Conservation (phyloP, 2,329 filamentous ascomycete genomes). For the Pseudodiploospora longispora region DNA sequence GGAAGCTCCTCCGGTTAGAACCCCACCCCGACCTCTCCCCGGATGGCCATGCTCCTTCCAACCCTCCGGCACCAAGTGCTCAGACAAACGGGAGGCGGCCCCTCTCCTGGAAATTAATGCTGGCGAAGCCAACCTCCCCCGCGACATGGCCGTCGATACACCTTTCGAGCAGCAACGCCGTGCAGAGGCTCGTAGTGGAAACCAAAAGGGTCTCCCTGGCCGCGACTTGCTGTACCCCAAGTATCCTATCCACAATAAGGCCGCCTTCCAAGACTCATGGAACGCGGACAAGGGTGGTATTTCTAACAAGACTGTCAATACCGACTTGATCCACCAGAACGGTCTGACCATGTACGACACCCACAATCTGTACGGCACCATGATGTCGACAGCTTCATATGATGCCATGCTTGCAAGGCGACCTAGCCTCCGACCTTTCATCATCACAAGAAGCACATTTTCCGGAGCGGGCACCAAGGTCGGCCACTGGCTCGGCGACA, state of each 20-base stretch:
- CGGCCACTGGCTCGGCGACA: slow-evolving; percentile 79
- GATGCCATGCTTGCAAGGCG: slow-evolving; percentile 56
- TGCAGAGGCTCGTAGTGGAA: slow-evolving; percentile 39
- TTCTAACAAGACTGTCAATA: slow-evolving; percentile 56
- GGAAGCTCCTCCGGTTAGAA: slow-evolving; percentile 51
- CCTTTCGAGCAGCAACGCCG: slow-evolving; percentile 37
- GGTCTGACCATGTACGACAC: slow-evolving; percentile 72
- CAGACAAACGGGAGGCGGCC: slow-evolving; percentile 3
- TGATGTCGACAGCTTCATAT: slow-evolving; percentile 71
- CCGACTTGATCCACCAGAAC: slow-evolving; percentile 69
- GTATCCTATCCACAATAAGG: slow-evolving; percentile 66
- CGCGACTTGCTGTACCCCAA: slow-evolving; percentile 67
- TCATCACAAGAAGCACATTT: slow-evolving; percentile 78
- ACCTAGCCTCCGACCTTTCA: slow-evolving; percentile 66
- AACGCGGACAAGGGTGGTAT: slow-evolving; percentile 52
- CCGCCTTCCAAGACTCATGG: slow-evolving; percentile 36
- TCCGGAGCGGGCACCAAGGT: slow-evolving; percentile 67
- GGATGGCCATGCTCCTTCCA: slow-evolving; percentile 50
- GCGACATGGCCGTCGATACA: not conserved
- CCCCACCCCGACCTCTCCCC: slow-evolving; percentile 55
- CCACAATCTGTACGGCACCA: slow-evolving; percentile 71
- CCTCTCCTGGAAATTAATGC: not conserved
- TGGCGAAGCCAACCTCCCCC: slow-evolving; percentile 2
- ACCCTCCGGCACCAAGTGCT: slow-evolving; percentile 15
- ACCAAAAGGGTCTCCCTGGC: slow-evolving; percentile 23